Percentiles rank a stretch among this genome's conserved stretches.
Conservation (phyloP, 805 yeast genomes). For the Trichomonascus vanleenenianus region DNA sequence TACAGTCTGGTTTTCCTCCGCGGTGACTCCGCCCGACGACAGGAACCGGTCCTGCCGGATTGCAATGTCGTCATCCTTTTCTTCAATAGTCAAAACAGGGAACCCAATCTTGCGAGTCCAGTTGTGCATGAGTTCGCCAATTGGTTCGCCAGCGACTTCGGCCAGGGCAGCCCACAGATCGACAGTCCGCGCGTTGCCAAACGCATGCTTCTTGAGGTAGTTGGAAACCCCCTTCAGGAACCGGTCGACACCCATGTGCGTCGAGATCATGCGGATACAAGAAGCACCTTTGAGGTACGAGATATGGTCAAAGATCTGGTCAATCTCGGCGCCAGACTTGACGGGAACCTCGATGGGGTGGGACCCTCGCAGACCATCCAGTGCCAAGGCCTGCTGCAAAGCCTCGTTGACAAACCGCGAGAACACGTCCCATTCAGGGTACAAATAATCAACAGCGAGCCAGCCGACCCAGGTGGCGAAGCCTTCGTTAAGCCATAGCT, state of each 20-base stretch:
- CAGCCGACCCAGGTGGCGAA: conserved; percentile 91
- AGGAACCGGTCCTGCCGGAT: conserved; percentile 69
- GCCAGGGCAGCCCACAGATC: conserved; percentile 72
- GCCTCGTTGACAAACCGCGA: conserved; percentile 69
- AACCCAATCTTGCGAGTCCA: conserved; percentile 78
- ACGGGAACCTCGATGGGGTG: conserved; percentile 85
- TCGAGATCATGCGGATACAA: conserved; percentile 68
- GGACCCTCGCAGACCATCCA: conserved; percentile 72
- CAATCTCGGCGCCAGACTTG: conserved; percentile 66
- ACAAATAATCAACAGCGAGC: conserved; percentile 68
- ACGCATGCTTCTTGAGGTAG: conserved; percentile 67
- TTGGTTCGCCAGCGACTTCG: conserved; percentile 65
- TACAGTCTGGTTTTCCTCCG: conserved; percentile 60
- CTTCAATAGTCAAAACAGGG: conserved; percentile 60
- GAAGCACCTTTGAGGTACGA: conserved; percentile 80
- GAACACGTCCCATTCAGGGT: conserved; percentile 85
- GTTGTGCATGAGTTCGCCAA: conserved; percentile 61
- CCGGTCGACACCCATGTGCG: conserved; percentile 70
- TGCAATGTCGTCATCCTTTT: conserved; percentile 35
- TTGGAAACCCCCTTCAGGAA: conserved; percentile 74
- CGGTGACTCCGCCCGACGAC: conserved; percentile 67
- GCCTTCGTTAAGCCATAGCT: conserved; percentile 82
- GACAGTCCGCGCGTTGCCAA: conserved; percentile 68
- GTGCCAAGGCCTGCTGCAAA: conserved; percentile 59
- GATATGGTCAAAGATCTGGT: conserved; percentile 79